phyloP scores from a whole-genome alignment of 257 asterid genomes.

The Ballota nigra region DNA sequence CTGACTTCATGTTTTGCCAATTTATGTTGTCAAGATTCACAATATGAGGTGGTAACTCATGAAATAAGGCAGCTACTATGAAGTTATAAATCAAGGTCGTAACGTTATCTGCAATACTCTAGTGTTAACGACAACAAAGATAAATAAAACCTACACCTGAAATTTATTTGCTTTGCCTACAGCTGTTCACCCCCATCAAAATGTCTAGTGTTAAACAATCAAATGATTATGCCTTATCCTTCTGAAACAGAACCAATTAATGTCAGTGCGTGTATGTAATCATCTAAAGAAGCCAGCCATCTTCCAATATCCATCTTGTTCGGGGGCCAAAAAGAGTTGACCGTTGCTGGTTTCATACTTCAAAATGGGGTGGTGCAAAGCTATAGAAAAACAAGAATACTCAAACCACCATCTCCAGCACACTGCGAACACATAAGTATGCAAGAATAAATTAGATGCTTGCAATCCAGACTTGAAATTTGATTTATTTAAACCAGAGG shows the following conservation, averaged over 20 bases:
- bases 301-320: conserved; percentile 5
- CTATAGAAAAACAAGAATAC: conserved; percentile 10
- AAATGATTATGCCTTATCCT: not conserved
- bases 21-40: not conserved
- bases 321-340: not conserved
- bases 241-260: conserved; percentile 9
- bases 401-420: conserved; percentile 20
- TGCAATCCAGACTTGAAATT: not conserved
- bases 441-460: not conserved
- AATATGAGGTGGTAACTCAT: not conserved
- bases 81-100: not conserved
- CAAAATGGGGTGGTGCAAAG: conserved; percentile 24
- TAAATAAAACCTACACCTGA: not conserved
- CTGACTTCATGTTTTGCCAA: not conserved
- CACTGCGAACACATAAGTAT: not conserved
- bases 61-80: conserved; percentile 3
- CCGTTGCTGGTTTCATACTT: conserved; percentile 22
- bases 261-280: not conserved
- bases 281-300: conserved; percentile 21
- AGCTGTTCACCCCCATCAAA: not conserved
- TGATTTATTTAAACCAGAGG: not conserved
- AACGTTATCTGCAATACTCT: not conserved
- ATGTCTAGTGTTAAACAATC: not conserved
- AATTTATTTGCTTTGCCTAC: not conserved
- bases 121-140: not conserved